These are phyloP conservation scores for Rhizopus microsporus DNA, from an alignment of 371 early-diverging fungal species.

Conservation along the genomic window DNA sequence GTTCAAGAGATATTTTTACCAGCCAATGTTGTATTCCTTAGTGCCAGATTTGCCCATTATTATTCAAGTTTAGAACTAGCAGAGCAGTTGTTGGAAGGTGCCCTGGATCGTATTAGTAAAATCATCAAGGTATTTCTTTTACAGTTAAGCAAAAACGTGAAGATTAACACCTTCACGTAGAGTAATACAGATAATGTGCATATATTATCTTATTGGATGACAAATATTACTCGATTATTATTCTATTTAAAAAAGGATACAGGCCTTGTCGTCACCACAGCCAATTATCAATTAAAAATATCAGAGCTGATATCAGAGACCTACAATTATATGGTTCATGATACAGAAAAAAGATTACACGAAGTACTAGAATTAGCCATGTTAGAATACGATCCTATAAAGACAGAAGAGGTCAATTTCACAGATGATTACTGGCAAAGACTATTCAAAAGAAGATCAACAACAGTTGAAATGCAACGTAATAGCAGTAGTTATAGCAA, in stretches of 20 bases:
- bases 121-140: constrained; percentile 56
- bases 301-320: constrained; percentile 73
- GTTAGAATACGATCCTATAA: constrained; percentile 68
- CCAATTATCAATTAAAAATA: constrained; percentile 62
- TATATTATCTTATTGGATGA: constrained; percentile 74
- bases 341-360: constrained; percentile 58
- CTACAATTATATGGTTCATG: constrained; percentile 58
- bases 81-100: constrained; percentile 65
- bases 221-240: constrained; percentile 73
- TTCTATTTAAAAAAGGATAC: constrained; percentile 82
- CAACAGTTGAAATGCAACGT: constrained; percentile 11
- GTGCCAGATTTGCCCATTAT: constrained; percentile 86
- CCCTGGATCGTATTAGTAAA: constrained; percentile 60
- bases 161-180: constrained; percentile 11
- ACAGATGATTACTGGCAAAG: constrained; percentile 56
- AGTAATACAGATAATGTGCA: constrained; percentile 25
- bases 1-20: constrained; percentile 67
- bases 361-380: constrained; percentile 64
- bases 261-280: constrained; percentile 62
- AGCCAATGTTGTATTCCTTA: constrained; percentile 86
- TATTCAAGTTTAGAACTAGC: constrained; percentile 73
- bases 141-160: background rate
- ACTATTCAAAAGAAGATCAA: constrained; percentile 41
- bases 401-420: constrained; percentile 65
- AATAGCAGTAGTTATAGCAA: background rate